phyloP scores from a whole-genome alignment of 2,329 filamentous ascomycete genomes.

The Alternaria consortialis region DNA sequence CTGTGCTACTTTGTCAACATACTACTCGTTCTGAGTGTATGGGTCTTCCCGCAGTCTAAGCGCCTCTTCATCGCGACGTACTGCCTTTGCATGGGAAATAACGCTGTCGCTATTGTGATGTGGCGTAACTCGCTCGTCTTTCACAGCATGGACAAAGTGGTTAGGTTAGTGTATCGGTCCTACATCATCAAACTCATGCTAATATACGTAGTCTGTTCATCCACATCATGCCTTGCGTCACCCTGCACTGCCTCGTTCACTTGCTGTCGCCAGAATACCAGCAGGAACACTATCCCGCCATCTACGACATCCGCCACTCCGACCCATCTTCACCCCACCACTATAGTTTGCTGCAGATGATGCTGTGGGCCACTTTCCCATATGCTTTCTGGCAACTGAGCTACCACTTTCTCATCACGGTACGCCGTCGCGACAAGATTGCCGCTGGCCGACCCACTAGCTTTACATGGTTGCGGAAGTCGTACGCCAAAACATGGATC shows the following conservation, averaged over 20 bases:
- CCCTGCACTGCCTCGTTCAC: constrained; percentile 91
- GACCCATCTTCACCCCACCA: constrained; percentile 76
- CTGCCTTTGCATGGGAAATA: constrained; percentile 94
- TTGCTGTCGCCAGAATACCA: constrained; percentile 74
- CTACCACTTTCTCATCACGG: constrained; percentile 95
- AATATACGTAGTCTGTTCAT: constrained; percentile 78
- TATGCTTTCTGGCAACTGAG: constrained; percentile 91
- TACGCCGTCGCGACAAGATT: constrained; percentile 94
- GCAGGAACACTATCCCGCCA: constrained; percentile 78
- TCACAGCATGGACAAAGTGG: constrained; percentile 97
- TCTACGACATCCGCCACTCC: constrained; percentile 79
- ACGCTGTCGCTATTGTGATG: constrained; percentile 97
- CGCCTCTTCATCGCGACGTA: constrained; percentile 91
- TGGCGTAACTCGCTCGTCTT: constrained; percentile 99
- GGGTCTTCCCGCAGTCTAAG: constrained; percentile 90
- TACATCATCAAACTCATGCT: constrained; percentile 14
- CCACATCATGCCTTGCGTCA: constrained; percentile 97
- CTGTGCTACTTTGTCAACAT: constrained; percentile 99
- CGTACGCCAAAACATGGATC: constrained; percentile 89
- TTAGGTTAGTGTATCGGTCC: constrained; percentile 63
- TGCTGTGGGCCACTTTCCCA: constrained; percentile 91
- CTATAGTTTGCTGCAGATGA: constrained; percentile 84
- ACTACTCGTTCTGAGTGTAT: constrained; percentile 80
- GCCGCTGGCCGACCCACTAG: constrained; percentile 93
- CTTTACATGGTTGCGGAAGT: constrained; percentile 94